phyloP scores from a whole-genome alignment of 1,139 yeast genomes.

The Kazachstania sp. region DNA sequence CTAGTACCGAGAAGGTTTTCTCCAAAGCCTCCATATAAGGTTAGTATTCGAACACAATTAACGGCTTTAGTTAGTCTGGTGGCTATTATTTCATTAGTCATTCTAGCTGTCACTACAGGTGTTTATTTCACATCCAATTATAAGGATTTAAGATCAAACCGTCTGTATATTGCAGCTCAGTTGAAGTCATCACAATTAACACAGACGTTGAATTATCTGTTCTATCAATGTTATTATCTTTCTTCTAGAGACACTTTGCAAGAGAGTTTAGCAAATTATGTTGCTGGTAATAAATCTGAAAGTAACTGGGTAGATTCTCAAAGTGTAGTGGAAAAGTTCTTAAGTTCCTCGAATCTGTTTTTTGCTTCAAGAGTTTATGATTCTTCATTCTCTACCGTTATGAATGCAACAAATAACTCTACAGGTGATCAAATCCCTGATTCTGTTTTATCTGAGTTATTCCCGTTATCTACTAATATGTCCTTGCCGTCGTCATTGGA shows the following conservation, averaged over 20 bases:
- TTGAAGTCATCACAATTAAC: slow-evolving; percentile 70
- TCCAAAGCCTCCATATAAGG: slow-evolving; percentile 30
- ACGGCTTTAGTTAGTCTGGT: slow-evolving; percentile 71
- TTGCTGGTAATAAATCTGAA: slow-evolving; percentile 60
- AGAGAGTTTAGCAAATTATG: slow-evolving; percentile 48
- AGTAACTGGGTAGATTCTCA: slow-evolving; percentile 40
- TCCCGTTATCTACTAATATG: slow-evolving; percentile 42
- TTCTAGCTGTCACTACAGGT: slow-evolving; percentile 73
- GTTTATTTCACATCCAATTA: slow-evolving; percentile 64
- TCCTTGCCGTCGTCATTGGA: slow-evolving; percentile 40
- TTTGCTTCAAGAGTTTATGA: slow-evolving; percentile 66
- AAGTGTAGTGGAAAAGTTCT: slow-evolving; percentile 45
- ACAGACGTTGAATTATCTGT: slow-evolving; percentile 55
- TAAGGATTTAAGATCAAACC: slow-evolving; percentile 55
- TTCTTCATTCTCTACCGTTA: slow-evolving; percentile 35
- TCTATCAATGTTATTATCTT: slow-evolving; percentile 66
- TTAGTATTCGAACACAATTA: slow-evolving; percentile 52
- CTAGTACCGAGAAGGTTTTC: background rate
- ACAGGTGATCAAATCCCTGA: slow-evolving; percentile 32
- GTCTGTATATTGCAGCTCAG: slow-evolving; percentile 69
- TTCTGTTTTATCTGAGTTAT: slow-evolving; percentile 33
- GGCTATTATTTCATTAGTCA: slow-evolving; percentile 64
- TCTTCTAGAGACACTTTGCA: slow-evolving; percentile 54
- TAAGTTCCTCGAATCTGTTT: slow-evolving; percentile 54
- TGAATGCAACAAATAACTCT: slow-evolving; percentile 35